A percentile compares a stretch with the other conserved stretches of the same genome.
phyloP scores from a whole-genome alignment of 257 asterid species.

The Avicennia marina region DNA sequence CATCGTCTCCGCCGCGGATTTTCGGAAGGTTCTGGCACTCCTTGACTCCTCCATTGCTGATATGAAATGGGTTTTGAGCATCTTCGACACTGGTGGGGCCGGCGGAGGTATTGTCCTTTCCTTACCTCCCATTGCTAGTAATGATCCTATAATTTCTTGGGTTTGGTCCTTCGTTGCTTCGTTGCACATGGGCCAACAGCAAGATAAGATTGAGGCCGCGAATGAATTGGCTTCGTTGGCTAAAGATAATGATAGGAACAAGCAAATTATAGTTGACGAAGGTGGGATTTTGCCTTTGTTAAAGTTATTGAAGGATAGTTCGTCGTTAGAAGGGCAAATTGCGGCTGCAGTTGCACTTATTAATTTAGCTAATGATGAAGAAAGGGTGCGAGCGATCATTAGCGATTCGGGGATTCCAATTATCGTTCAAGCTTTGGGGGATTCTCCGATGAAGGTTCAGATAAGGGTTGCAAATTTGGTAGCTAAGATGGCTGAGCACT shows the following conservation, averaged over 20 bases:
- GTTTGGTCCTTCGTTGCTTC: slow-evolving; percentile 77
- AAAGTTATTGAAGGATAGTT: slow-evolving; percentile 54
- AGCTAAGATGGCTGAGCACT: slow-evolving; percentile 61
- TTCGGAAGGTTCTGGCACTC: slow-evolving; percentile 42
- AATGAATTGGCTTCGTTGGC: slow-evolving; percentile 65
- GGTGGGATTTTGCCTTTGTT: slow-evolving; percentile 63
- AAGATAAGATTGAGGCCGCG: slow-evolving; percentile 64
- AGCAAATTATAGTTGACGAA: slow-evolving; percentile 75
- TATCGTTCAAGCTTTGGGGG: slow-evolving; percentile 52
- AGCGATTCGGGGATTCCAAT: slow-evolving; percentile 47
- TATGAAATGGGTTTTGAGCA: slow-evolving; percentile 57
- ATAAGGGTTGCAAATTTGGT: slow-evolving; percentile 56
- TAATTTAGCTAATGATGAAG: slow-evolving; percentile 49
- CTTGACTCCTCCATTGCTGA: slow-evolving; percentile 69
- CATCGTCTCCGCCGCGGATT: slow-evolving; percentile 68
- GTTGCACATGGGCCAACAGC: slow-evolving; percentile 48
- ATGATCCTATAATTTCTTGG: slow-evolving; percentile 79
- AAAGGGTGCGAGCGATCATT: slow-evolving; percentile 47
- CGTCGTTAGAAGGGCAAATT: slow-evolving; percentile 57
- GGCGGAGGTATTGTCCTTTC: slow-evolving; percentile 68
- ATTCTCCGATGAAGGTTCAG: slow-evolving; percentile 65
- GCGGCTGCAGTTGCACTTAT: slow-evolving; percentile 55
- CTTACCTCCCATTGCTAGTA: slow-evolving; percentile 78
- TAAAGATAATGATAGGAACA: slow-evolving; percentile 71
- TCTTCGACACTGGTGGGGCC: slow-evolving; percentile 48